Evolutionary conservation across 1,139 yeast species (phyloP), one percentile per base, ranked within the genome.

Genomic region (Nadsonia commutata): DNA sequence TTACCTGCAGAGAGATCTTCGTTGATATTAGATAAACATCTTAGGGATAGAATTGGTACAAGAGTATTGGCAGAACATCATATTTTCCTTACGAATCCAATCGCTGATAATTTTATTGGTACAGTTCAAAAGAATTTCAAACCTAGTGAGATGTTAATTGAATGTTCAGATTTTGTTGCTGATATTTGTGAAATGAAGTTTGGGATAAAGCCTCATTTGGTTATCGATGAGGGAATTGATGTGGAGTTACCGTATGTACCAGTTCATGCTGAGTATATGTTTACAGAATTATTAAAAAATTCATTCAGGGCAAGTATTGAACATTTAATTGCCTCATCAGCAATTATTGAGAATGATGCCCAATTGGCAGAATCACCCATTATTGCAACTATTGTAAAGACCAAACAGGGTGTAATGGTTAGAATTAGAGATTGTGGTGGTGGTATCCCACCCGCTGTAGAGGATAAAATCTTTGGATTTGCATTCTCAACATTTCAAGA

Each of bases 251-350:
- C 95, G 0, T 88, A 85, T 58, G 80, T 88, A 40, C 88, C 90
- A 31, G 80, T 79, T 43, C 95, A 88, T 56, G 62, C 90, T 42
- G 95, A 88, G 59, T 88, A 90, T 56, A 76, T 88, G 40, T 67
- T 86, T 43, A 83, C 83, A 19, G 98, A 88, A 60, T 60, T 88
- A n/a, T 68, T 88, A 53, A 88, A 88, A 59, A 88, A 88, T 59
- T 74, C 95, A 2, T 78, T 81, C 50, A 65, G 96, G 44, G 93
- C 97, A 0, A 86, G 83, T 42, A 78, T 86, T 41, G 96, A 85
- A 56, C 77, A 76, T 46, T 60, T 57, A 33, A 65, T 58, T 20
- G 43, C 40, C 16, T 39, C 40, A 18, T 22, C 56, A 1, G 68
- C 73, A 3, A 86, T 83, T 43, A 78, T 86, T 41, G 95, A 84